Base-by-base conservation (phyloP, 1,284 basidiomycete genomes). In the Heimioporus punctisporus region DNA sequence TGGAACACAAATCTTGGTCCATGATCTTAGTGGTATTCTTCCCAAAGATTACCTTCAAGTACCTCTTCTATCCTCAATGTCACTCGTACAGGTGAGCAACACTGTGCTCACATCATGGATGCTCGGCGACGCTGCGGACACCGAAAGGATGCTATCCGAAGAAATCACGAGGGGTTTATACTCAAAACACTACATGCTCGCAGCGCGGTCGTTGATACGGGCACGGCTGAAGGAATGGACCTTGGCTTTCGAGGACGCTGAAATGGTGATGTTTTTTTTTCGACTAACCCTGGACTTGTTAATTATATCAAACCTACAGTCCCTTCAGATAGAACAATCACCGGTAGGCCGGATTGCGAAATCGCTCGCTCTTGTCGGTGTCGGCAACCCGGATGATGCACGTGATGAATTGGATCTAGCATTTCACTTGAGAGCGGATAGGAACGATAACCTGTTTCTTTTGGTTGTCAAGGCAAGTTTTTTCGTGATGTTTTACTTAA, bases 301-400 rank as follows among this genome's bases (percentile, higher is more conserved):
- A 11, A 34, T 24, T 8, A n/a, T 30, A 19, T 21, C 24, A n/a
- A n/a, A n/a, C n/a, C n/a, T 19, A 39, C 41, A 53, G 52, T 54
- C 52, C 4, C 24, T 51, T 5, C 24, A 46, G n/a, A 46, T 46
- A 8, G 44, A 41, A 31, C 27, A 31, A 15, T 54, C 49, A 15
- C 34, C 43, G 21, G 46, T 54, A 17, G 52, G 52, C 7, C 52
- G 41, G 19, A 54, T 54, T 10, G 48, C 52, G 27, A 46, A 37
- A 19, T 54, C 26, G 14, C 5, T 45, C 23, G 52, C 49, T 25
- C 26, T 53, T 26, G 19, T 50, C n/a, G 47, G 31, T 17, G 31
- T n/a, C 19, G 42, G 47, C 6, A 28, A 53, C n/a, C 46, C 31
- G 21, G 52, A 44, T 9, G 26, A n/a, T 28, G 52, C 47, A 8